Base-by-base conservation (phyloP, 1,284 basidiomycete species). In the Hemileia vastatrix region DNA sequence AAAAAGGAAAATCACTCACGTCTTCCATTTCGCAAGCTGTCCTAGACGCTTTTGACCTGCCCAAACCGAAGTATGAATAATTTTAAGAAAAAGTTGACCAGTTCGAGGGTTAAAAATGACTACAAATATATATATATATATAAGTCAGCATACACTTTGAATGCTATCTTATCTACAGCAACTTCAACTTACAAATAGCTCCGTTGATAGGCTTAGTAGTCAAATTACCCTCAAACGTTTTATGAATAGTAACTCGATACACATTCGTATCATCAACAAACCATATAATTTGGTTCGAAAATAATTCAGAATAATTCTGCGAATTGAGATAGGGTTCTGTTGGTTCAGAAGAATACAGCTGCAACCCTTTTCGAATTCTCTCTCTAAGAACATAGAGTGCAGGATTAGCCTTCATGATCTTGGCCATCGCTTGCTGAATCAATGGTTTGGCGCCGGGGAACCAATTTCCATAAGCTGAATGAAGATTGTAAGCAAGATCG, bases 221-320 rank as follows among this genome's bases (percentile, higher is more conserved):
- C 83, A 97, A 83, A 78, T 98, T 99, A 75, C 93, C 95, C 80
- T 98, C 95, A 77, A 99, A 98, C 5, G 94, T 98, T 81, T 97
- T 96, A 81, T 98, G 95, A 74, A 99, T 98, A 6, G 94, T 98
- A 62, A 99, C 95, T 70, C 95, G 91, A 79, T 99, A 98, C 24
- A 98, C 95, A 71, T 98, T 97, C 50, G 95, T 98, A 76, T 99
- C 95, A 75, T 99, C 95, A 67, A 98, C 93, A 75, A 98, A 97
- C 95, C 94, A 99, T 69, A 98, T 97, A 77, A 98, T 94, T 77
- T 97, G 94, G 78, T 98, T 98, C n/a, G 90, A 93, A 81, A 96
- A 96, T 52, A 96, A 78, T 78, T 96, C 93, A 3, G 92, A 94
- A 77, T 96, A 93, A 78, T 96, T 96, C 82, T 88, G 76, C 71